Conservation (phyloP, 495 filamentous ascomycete species). For the Penicillium manginii region DNA sequence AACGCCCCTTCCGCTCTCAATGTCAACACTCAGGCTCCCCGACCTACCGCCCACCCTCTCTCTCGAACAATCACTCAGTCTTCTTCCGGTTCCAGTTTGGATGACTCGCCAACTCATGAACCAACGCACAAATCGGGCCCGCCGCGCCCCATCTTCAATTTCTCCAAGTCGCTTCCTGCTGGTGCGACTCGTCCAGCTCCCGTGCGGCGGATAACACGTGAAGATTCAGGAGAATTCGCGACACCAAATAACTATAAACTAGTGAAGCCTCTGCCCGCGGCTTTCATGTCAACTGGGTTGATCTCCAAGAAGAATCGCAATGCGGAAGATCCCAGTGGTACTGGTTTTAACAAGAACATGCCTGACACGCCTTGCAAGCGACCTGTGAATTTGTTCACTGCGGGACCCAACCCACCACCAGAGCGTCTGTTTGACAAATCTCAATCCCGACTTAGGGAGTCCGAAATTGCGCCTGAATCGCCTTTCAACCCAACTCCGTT, state of each 20-base stretch:
- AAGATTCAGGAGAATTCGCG: slow-evolving; percentile 63
- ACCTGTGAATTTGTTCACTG: slow-evolving; percentile 64
- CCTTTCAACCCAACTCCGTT: slow-evolving; percentile 59
- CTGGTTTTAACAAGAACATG: slow-evolving; percentile 51
- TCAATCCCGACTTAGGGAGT: slow-evolving; percentile 57
- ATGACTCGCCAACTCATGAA: slow-evolving; percentile 75
- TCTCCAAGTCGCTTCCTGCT: slow-evolving; percentile 80
- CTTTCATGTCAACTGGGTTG: slow-evolving; percentile 92
- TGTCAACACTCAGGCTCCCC: slow-evolving; percentile 30
- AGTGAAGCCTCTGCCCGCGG: slow-evolving; percentile 80
- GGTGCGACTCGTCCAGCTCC: slow-evolving; percentile 59
- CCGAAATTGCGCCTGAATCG: slow-evolving; percentile 65
- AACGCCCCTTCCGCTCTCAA: slow-evolving; percentile 8
- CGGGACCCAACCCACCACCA: slow-evolving; percentile 58
- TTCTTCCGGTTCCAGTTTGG: slow-evolving; percentile 77
- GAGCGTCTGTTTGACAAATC: slow-evolving; percentile 59
- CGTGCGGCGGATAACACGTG: slow-evolving; percentile 40
- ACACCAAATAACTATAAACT: slow-evolving; percentile 85
- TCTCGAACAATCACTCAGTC: slow-evolving; percentile 84
- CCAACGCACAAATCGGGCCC: slow-evolving; percentile 57
- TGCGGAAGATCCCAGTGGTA: slow-evolving; percentile 53
- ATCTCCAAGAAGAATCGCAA: slow-evolving; percentile 81
- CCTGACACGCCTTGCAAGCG: slow-evolving; percentile 97
- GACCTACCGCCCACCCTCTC: slow-evolving; percentile 72
- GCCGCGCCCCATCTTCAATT: slow-evolving; percentile 61